Evolutionary conservation across 2,329 filamentous ascomycete species (phyloP), one percentile per base, ranked within the genome.

Genomic region (Fusarium staphyleae): DNA sequence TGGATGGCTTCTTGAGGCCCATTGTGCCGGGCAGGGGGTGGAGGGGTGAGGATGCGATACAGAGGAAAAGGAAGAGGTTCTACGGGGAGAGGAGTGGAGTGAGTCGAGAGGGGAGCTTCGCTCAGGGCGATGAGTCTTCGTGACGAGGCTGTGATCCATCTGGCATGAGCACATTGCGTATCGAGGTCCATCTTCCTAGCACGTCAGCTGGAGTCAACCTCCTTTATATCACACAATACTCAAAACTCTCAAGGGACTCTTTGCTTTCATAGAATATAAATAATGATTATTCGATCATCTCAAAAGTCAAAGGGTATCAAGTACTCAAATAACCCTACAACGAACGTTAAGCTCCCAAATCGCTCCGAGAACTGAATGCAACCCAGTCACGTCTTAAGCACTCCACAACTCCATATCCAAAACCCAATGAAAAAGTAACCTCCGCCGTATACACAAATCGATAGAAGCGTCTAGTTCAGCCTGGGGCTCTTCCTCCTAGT

Each of bases 1-100:
- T 85, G 1, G 87, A 91, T 69, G 85, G 87, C 0, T 91, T 88
- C 65, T 61, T 91, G 63, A 76, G 77, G 66, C 80, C 81, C 4
- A 78, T 90, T 45, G 73, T 75, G 51, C 70, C 75, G 1, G 72
- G 77, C 6, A 72, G 66, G 35, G 81, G 81, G 0, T 84, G 81
- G 81, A 70, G 78, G 33, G 75, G 69, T 2, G 72, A 69, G 28
- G 75, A 77, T 28, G 48, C 52, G 3, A 50, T 46, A 2, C 51
- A 56, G 39, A 66, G 70, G 41, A 72, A 65, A 62, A 65, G 67
- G 48, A 70, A 69, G 63, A 64, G 64, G 24, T 60, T 55, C 12
- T 66, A 66, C 7, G 60, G 68, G 4, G 60, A 61, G 32, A 62
- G 39, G 28, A 35, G 33, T 16, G 44, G 19, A 19, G 32, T 29